Evolutionary conservation across 139 green algal genomes (phyloP), one percentile per base, ranked within the genome.

Genomic region (Closterium sp.): DNA sequence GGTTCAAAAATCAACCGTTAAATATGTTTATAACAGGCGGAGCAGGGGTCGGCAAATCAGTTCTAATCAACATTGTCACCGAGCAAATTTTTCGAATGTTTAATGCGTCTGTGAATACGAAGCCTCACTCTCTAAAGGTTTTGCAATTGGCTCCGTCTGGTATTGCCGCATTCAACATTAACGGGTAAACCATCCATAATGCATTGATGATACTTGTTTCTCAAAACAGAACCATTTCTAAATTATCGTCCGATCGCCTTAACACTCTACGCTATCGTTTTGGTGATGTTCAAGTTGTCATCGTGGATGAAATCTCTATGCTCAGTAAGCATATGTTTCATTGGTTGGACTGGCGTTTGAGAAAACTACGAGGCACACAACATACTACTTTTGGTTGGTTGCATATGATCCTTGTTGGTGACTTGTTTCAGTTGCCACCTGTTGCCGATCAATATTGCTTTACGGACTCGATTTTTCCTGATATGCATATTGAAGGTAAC

Each of bases 241-340:
- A 79, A 13, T 62, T 90, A 38, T 86, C 29, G n/a, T 30, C 29
- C 29, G 88, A 90, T 22, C 29, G 70, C 31, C 19, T 38, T 30
- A 90, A 90, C 28, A 90, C 88, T 21, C 30, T 90, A 4, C 17
- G 28, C 9, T 84, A n/a, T 38, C 31, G 34, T 86, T 90, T 90
- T 30, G 11, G n/a, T 13, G 70, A 62, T 90, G 28, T 90, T 85
- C 2, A 85, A 85, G n/a, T 90, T 90, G n/a, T 90, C 30, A 29
- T 90, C 13, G 70, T 90, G 17, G 88, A 90, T 90, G 88, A 90
- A 85, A 28, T 90, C 27, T 90, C 88, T 85, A 90, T 90, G 88
- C 27, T 90, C 38, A 13, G 62, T 79, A 79, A 79, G 17, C 62
- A 79, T 79, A 27, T 24, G 62, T 79, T 79, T 27, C 62, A 27